Base-by-base conservation (phyloP, 352 stramenopile genomes). In the Pythium chondricola region DNA sequence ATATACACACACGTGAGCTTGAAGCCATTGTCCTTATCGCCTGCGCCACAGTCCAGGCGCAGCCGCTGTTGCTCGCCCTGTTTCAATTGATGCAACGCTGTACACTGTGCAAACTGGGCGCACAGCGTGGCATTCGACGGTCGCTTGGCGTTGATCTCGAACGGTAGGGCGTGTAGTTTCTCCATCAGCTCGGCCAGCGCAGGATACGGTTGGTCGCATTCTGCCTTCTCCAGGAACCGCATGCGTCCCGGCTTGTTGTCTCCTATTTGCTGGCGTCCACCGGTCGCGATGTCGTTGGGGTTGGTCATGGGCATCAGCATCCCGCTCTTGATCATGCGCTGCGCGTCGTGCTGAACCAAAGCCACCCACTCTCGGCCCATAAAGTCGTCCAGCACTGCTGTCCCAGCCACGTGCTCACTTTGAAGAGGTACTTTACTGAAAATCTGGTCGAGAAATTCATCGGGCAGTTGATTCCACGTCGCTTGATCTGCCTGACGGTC, bases 111-210 rank as follows among this genome's bases (percentile, higher is more conserved):
- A 46, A 90, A 88, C 43, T 84, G 75, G 1, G 82, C 74, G 51
- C 77, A 91, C 13, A 90, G 45, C 18, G 72, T 62, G 18, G 63
- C 59, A 0, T 53, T 56, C 7, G 61, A 39, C 0, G 63, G 55
- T 2, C 62, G 58, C 45, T 93, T 93, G 17, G 52, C 58, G 48
- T 95, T 95, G 58, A 95, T 82, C 48, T 94, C 83, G 43, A 71
- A 88, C 4, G 85, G 77, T 18, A 95, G 47, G 4, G 75, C 76
- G 38, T 89, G 74, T 18, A 94, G 40, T 31, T 86, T 87, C 22
- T 84, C 69, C 20, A 91, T 46, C 11, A 95, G 33, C 48, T 95
- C 85, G 1, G 66, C 67, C 0, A 94, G 37, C 6, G 81, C 83
- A 1, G 80, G 77, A 53, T 82, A 94, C 29, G 77, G 67, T 16